phyloP scores from a whole-genome alignment of 352 stramenopile species.

The Phytopythium mirpurense region DNA sequence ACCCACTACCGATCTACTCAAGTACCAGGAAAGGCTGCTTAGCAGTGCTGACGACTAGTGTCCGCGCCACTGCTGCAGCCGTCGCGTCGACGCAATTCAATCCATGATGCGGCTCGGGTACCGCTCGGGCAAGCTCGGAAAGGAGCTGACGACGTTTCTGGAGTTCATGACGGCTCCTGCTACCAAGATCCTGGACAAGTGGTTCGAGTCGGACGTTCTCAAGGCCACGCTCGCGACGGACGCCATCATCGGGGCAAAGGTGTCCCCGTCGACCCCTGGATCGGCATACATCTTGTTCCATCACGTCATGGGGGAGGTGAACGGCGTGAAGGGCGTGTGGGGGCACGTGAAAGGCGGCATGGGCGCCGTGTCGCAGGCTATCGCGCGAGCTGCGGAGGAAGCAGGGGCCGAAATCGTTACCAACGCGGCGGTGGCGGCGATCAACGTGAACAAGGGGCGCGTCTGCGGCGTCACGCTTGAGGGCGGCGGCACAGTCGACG shows the following conservation, averaged over 20 bases:
- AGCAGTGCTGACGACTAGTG: not conserved
- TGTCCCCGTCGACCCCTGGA: constrained; percentile 77
- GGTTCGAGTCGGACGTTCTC: constrained; percentile 88
- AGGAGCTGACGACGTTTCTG: constrained; percentile 73
- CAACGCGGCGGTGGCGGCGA: constrained; percentile 53
- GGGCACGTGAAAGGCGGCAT: constrained; percentile 89
- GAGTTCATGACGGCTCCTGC: constrained; percentile 88
- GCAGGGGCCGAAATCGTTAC: constrained; percentile 74
- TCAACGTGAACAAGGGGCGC: constrained; percentile 39
- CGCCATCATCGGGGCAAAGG: constrained; percentile 87
- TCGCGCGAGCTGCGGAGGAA: constrained; percentile 52
- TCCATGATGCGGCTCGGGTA: constrained; percentile 62
- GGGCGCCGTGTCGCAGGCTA: constrained; percentile 69
- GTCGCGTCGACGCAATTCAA: constrained; percentile 57
- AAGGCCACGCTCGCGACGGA: constrained; percentile 91
- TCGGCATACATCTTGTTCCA: constrained; percentile 91
- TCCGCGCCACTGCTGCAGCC: constrained; percentile 15
- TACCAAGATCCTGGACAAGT: constrained; percentile 85
- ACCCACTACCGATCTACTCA: no score
- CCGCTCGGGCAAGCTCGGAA: constrained; percentile 57
- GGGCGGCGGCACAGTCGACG: constrained; percentile 44
- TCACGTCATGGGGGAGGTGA: constrained; percentile 90
- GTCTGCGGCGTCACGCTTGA: constrained; percentile 62
- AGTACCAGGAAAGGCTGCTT: no score
- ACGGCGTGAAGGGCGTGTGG: constrained; percentile 85